phyloP scores from a whole-genome alignment of 768 basidiomycete genomes.

The Termitomyces sp. region DNA sequence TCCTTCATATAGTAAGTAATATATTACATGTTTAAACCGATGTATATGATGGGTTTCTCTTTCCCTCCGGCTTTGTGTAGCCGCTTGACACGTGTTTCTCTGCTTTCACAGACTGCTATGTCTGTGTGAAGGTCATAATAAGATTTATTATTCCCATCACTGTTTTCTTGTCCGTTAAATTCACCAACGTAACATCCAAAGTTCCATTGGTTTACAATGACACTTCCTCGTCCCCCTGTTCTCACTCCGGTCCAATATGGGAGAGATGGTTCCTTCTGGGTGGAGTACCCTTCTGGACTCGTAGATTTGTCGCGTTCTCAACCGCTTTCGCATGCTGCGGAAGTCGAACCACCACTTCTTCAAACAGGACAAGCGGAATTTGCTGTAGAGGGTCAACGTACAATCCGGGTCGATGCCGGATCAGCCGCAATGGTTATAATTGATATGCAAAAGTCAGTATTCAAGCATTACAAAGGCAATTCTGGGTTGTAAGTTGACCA shows the following conservation, averaged over 20 bases:
- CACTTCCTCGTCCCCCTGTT: constrained; percentile 36
- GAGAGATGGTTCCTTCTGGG: constrained; percentile 52
- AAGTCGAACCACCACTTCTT: constrained; percentile 22
- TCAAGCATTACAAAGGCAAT: neutral
- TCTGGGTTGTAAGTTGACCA: neutral
- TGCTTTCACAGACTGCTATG: neutral
- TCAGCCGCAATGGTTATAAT: constrained; percentile 55
- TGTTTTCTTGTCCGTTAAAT: constrained; percentile 4
- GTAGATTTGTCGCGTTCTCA: constrained; percentile 51
- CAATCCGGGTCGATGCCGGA: constrained; percentile 42
- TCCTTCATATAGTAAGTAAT: constrained; percentile 6
- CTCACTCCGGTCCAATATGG: constrained; percentile 46
- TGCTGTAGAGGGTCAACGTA: constrained; percentile 44
- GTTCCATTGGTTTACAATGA: constrained; percentile 31
- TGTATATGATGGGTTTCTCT: constrained; percentile 3
- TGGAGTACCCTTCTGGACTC: constrained; percentile 61
- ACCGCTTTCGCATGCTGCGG: constrained; percentile 25
- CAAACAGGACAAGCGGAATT: constrained; percentile 44
- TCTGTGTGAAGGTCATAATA: neutral
- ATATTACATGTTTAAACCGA: constrained; percentile 5
- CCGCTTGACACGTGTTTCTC: neutral
- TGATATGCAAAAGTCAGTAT: constrained; percentile 67
- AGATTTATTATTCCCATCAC: neutral
- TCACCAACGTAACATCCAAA: constrained; percentile 31
- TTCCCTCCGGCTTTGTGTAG: neutral